phyloP scores from a whole-genome alignment of 106 monocot genomes.

The Xerophyta viscosa region DNA sequence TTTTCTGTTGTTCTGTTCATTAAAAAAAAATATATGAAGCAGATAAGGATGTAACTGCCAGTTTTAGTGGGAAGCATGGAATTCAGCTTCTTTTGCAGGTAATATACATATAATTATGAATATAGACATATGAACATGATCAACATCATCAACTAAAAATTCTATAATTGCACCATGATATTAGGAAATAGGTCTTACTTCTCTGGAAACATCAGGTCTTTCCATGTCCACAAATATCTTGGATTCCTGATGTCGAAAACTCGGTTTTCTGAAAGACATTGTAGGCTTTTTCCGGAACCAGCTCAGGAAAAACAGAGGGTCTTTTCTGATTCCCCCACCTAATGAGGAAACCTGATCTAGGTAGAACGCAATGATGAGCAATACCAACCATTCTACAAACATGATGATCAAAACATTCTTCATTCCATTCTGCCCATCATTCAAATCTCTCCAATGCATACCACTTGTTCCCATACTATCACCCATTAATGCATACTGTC shows the following conservation, averaged over 20 bases:
- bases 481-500: conserved; percentile 26
- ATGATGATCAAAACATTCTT: conserved; percentile 40
- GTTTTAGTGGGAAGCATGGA: no score
- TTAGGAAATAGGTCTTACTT: conserved; percentile 13
- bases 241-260: conserved; percentile 8
- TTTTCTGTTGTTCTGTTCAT: no score
- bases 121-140: no score
- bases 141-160: no score
- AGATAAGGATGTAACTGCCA: no score
- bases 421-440: conserved; percentile 47
- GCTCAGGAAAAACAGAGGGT: conserved; percentile 11
- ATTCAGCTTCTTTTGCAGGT: no score
- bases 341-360: conserved; percentile 31
- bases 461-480: conserved; percentile 24
- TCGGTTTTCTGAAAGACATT: conserved; percentile 4
- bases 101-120: no score
- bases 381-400: conserved; percentile 29
- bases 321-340: conserved; percentile 13
- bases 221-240: conserved; percentile 32
- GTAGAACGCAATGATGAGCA: conserved; percentile 39
- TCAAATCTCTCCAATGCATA: conserved; percentile 44
- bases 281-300: conserved; percentile 10
- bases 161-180: no score
- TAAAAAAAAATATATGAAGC: no score
- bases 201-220: conserved; percentile 30